phyloP scores from a whole-genome alignment of 106 monocot genomes.

The Amphibolis antarctica region DNA sequence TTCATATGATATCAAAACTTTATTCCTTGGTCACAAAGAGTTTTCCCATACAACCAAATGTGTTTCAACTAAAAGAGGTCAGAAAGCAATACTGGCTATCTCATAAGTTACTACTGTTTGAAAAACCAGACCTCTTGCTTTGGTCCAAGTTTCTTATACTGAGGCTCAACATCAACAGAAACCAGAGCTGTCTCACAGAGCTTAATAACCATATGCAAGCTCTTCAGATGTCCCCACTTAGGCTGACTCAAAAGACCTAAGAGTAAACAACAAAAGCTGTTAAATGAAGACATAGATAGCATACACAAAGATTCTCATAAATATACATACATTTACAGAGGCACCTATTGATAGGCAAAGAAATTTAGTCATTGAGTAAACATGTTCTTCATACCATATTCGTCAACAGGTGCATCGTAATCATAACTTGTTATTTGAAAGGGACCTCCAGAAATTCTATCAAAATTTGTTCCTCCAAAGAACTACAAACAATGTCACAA shows the following conservation, averaged over 20 bases:
- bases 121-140: conserved; percentile 86
- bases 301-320: too few species aligned
- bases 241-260: conserved; percentile 70
- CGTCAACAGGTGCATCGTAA: conserved; percentile 97
- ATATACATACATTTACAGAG: too few species aligned
- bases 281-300: too few species aligned
- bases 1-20: too few species aligned
- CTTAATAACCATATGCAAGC: conserved; percentile 78
- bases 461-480: conserved; percentile 99
- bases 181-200: conserved; percentile 91
- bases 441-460: conserved; percentile 82
- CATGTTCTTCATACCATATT: conserved; percentile 52
- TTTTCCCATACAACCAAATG: neutral
- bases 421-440: conserved; percentile 91
- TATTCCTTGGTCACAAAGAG: too few species aligned
- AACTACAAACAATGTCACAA: conserved; percentile 35
- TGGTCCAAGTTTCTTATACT: conserved; percentile 73
- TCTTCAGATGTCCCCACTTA: conserved; percentile 95
- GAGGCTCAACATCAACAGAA: conserved; percentile 65
- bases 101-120: too few species aligned
- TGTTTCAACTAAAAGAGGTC: neutral
- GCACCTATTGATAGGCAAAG: too few species aligned
- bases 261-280: neutral
- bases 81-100: too few species aligned
- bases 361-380: neutral